Conservation (phyloP, 2,329 filamentous ascomycete species). For the Boeremia lycopersici region DNA sequence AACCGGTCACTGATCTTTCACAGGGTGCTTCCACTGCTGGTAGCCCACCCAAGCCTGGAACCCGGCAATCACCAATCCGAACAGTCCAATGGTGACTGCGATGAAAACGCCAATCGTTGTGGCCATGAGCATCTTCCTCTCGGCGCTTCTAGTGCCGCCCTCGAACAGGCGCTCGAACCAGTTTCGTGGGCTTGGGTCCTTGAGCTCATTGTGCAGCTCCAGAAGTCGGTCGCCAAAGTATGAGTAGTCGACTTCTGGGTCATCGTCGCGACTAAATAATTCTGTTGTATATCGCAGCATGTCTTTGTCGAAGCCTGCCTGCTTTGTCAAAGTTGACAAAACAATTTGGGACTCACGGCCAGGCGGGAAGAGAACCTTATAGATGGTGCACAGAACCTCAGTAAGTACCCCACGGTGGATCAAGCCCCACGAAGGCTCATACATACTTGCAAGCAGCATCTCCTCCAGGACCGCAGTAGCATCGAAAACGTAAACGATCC, state of each 20-base stretch:
- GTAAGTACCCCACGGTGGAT: no score
- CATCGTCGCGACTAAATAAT: constrained; percentile 13
- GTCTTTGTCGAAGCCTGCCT: not conserved
- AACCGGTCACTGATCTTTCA: not conserved
- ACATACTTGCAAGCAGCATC: no score
- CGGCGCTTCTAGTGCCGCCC: constrained; percentile 25
- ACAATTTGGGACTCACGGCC: not conserved
- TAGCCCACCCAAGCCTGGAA: constrained; percentile 43
- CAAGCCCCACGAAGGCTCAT: no score
- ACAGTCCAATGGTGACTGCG: constrained; percentile 33
- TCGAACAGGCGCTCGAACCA: constrained; percentile 22
- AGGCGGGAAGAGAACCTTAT: not conserved
- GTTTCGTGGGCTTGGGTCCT: constrained; percentile 31
- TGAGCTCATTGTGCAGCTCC: constrained; percentile 31
- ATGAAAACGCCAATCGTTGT: constrained; percentile 39
- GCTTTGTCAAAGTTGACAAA: not conserved
- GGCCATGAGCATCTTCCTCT: constrained; percentile 41
- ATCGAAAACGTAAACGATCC: no score
- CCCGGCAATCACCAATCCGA: constrained; percentile 30
- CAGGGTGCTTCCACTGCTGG: constrained; percentile 43
- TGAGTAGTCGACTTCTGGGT: constrained; percentile 27
- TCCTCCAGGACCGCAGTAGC: no score
- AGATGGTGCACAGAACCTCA: no score
- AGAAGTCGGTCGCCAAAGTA: constrained; percentile 34
- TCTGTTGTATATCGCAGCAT: constrained; percentile 4